Evolutionary conservation across 2,329 filamentous ascomycete species (phyloP).

Genomic region (Diplodia sapinea): DNA sequence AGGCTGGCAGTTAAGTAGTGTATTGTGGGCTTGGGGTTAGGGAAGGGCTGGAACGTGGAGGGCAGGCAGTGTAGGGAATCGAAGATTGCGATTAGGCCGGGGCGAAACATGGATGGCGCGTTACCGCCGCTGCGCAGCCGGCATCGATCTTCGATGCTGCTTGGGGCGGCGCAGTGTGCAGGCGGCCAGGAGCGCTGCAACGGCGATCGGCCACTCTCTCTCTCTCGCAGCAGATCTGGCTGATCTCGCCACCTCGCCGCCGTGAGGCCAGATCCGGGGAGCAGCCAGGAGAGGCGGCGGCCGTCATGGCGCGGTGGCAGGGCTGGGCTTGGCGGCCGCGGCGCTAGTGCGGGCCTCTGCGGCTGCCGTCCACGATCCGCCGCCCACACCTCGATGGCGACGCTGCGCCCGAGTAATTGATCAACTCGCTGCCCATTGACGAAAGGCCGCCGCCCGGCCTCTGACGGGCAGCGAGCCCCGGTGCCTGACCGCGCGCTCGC

Average conservation of each 20-base stretch:
- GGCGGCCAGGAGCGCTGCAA: not conserved
- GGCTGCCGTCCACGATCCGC: constrained; percentile 14
- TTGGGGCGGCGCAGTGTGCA: too few relatives aligned
- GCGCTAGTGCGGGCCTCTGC: constrained; percentile 21
- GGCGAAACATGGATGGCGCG: constrained; percentile 11
- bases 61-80: constrained; percentile 9
- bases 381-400: constrained; percentile 6
- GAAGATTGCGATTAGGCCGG: constrained; percentile 27
- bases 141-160: constrained; percentile 14
- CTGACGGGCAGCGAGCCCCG: constrained; percentile 16
- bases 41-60: constrained; percentile 13
- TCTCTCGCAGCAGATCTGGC: constrained; percentile 6
- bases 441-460: not conserved
- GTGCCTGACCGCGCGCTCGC: constrained; percentile 12
- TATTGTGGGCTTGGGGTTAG: constrained; percentile 8
- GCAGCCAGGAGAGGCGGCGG: not conserved
- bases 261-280: constrained; percentile 4
- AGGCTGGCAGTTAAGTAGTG: constrained; percentile 16
- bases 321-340: constrained; percentile 4
- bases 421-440: constrained; percentile 17
- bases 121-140: not conserved
- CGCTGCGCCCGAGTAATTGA: constrained; percentile 19
- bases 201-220: constrained; percentile 2
- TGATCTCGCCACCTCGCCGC: constrained; percentile 14
- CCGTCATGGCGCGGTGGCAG: not conserved